Conservation (phyloP, 441 rosid species). For the Adansonia madagascariensis region DNA sequence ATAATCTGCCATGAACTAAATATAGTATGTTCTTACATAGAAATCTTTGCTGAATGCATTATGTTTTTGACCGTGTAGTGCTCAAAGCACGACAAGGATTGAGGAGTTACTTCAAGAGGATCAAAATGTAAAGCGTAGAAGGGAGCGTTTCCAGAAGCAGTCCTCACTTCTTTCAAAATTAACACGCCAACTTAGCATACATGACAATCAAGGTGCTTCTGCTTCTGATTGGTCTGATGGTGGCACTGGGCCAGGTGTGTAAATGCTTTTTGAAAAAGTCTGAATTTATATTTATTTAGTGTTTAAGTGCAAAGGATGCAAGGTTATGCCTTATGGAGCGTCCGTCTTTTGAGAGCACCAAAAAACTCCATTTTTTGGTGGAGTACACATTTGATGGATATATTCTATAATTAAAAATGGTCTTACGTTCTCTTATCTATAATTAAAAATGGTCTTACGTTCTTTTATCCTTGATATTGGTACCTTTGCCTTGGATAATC, state of each 20-base stretch:
- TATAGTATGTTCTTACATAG: neutral
- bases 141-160: slow-evolving; percentile 61
- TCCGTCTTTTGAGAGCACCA: neutral
- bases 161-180: slow-evolving; percentile 64
- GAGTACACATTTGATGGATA: neutral
- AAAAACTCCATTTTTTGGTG: neutral
- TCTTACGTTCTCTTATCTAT: neutral
- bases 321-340: neutral
- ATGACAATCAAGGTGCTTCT: slow-evolving; percentile 63
- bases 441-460: neutral
- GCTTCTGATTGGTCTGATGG: slow-evolving; percentile 59
- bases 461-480: neutral
- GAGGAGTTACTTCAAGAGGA: slow-evolving; percentile 72
- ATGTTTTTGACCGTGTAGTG: slow-evolving; percentile 33
- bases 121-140: slow-evolving; percentile 57
- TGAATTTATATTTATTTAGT: neutral
- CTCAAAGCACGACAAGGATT: slow-evolving; percentile 57
- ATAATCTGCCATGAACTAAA: neutral
- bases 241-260: slow-evolving; percentile 45
- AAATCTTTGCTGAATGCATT: neutral
- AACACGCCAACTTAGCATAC: slow-evolving; percentile 63
- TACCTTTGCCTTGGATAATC: neutral
- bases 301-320: neutral
- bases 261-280: slow-evolving; percentile 2
- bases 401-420: neutral